phyloP scores from a whole-genome alignment of 176 grass and related monocot genomes.

The Chrysopogon serrulatus region DNA sequence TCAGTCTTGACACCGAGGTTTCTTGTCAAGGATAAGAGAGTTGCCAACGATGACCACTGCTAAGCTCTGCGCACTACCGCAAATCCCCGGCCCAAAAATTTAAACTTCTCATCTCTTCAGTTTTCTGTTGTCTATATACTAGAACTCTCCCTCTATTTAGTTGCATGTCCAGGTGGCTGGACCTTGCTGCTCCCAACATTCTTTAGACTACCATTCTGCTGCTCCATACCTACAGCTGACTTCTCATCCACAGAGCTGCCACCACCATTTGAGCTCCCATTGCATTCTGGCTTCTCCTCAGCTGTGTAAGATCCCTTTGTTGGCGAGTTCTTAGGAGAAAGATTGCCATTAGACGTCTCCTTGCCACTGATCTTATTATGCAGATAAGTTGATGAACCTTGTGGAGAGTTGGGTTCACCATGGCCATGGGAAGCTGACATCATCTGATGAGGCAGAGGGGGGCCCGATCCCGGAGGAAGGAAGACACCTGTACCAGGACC shows the following conservation, averaged over 20 bases:
- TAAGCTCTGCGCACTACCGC: slow-evolving; percentile 11
- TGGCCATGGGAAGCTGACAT: slow-evolving; percentile 29
- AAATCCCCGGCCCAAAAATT: slow-evolving; percentile 5
- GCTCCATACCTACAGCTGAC: slow-evolving; percentile 9
- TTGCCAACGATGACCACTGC: background rate
- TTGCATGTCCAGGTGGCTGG: slow-evolving; percentile 16
- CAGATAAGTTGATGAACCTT: background rate
- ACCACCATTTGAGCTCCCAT: slow-evolving; percentile 32
- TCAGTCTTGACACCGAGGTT: background rate
- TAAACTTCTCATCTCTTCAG: slow-evolving; percentile 1
- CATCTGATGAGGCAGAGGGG: slow-evolving; percentile 39
- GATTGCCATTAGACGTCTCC: slow-evolving; percentile 28
- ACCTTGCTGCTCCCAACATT: slow-evolving; percentile 29
- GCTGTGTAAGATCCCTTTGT: slow-evolving; percentile 1
- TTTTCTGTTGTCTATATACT: slow-evolving; percentile 44
- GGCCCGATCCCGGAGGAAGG: slow-evolving; percentile 62
- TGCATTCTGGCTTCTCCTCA: slow-evolving; percentile 34
- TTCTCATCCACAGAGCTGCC: slow-evolving; percentile 3
- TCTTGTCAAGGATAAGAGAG: slow-evolving; percentile 10
- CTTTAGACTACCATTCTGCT: slow-evolving; percentile 36
- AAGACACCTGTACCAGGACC: slow-evolving; percentile 83
- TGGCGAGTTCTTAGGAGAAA: slow-evolving; percentile 34
- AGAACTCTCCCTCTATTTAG: slow-evolving; percentile 26
- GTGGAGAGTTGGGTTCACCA: slow-evolving; percentile 15
- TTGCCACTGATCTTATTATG: slow-evolving; percentile 18